Percentiles rank a stretch among this genome's conserved stretches.
Evolutionary conservation across 2,329 filamentous ascomycete species (phyloP).

Genomic region (Verticillium isaacii): DNA sequence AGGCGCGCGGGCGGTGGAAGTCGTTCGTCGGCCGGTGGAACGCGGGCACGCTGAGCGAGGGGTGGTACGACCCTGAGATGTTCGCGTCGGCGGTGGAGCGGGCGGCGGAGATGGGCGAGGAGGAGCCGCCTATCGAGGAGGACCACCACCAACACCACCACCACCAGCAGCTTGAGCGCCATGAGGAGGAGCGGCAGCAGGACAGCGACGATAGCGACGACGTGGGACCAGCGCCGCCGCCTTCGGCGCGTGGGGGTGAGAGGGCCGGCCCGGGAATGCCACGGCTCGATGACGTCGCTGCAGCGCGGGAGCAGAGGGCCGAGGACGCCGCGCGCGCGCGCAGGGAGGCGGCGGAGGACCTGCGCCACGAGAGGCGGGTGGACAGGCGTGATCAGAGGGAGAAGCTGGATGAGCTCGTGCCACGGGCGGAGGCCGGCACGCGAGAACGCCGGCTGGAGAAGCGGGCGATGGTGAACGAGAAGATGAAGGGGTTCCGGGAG

Average conservation of each 20-base stretch:
- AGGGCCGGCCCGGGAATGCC: slow-evolving; percentile 60
- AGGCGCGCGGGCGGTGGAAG: slow-evolving; percentile 83
- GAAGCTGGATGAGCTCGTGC: slow-evolving; percentile 72
- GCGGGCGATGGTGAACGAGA: slow-evolving; percentile 65
- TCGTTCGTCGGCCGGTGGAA: slow-evolving; percentile 94
- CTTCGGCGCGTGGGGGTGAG: slow-evolving; percentile 18
- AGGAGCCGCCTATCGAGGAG: slow-evolving; percentile 9
- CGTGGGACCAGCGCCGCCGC: slow-evolving; percentile 44
- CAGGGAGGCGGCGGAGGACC: slow-evolving; percentile 37
- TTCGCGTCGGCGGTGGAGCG: slow-evolving; percentile 37
- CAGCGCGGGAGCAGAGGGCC: slow-evolving; percentile 44
- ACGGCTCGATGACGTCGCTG: slow-evolving; percentile 66
- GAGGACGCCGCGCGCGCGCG: slow-evolving; percentile 47
- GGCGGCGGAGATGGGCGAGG: slow-evolving; percentile 12
- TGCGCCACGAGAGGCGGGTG: slow-evolving; percentile 56
- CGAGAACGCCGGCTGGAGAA: slow-evolving; percentile 86
- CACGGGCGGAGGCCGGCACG: slow-evolving; percentile 77
- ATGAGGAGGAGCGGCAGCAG: slow-evolving; percentile 11
- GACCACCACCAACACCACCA: too few relatives aligned
- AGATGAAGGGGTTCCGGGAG: slow-evolving; percentile 69
- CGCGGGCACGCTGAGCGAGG: slow-evolving; percentile 75
- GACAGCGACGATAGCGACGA: slow-evolving; percentile 51
- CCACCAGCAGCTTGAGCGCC: not conserved
- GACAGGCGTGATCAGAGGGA: slow-evolving; percentile 67
- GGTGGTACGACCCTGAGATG: slow-evolving; percentile 86